A percentile compares a stretch with the other conserved stretches of the same genome.
Evolutionary conservation across 768 basidiomycete genomes (phyloP).

Genomic region (Daedaleopsis nitida): DNA sequence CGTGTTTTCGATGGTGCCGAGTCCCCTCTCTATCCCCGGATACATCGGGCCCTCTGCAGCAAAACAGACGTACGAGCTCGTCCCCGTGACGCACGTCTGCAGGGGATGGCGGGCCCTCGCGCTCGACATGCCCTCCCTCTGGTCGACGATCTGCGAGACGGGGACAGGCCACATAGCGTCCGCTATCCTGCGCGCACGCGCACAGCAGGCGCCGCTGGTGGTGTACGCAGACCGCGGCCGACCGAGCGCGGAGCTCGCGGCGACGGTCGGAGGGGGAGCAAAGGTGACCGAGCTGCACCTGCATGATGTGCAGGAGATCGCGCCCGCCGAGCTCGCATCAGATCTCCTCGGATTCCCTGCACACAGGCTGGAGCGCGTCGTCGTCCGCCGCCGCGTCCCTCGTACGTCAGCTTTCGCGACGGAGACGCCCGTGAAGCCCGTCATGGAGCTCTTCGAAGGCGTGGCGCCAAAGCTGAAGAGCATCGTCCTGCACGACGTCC

Average conservation of each 20-base stretch:
- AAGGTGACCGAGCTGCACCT: slow-evolving; percentile 2
- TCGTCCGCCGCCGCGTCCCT: neutral
- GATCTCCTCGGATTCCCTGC: slow-evolving; percentile 11
- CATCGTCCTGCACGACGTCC: slow-evolving; percentile 12
- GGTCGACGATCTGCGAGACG: slow-evolving; percentile 18
- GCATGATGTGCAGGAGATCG: neutral
- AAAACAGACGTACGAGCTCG: slow-evolving; percentile 11
- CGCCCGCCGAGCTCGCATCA: neutral
- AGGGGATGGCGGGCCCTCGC: slow-evolving; percentile 18
- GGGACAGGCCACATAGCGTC: neutral
- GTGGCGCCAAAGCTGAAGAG: slow-evolving; percentile 3
- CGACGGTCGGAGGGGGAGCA: neutral
- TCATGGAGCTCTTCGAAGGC: slow-evolving; percentile 6
- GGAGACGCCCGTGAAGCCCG: neutral
- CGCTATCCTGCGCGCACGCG: slow-evolving; percentile 1
- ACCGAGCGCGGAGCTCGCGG: slow-evolving; percentile 1
- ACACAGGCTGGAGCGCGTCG: neutral
- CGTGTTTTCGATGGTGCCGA: slow-evolving; percentile 10
- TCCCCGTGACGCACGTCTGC: slow-evolving; percentile 22
- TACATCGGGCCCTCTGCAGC: neutral
- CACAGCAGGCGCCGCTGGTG: neutral
- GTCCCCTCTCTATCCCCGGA: neutral
- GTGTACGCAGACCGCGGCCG: slow-evolving; percentile 4
- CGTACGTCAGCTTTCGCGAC: neutral
- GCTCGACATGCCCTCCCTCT: slow-evolving; percentile 14